Conservation (phyloP, 495 filamentous ascomycete species). For the Entonaema liquescens region DNA sequence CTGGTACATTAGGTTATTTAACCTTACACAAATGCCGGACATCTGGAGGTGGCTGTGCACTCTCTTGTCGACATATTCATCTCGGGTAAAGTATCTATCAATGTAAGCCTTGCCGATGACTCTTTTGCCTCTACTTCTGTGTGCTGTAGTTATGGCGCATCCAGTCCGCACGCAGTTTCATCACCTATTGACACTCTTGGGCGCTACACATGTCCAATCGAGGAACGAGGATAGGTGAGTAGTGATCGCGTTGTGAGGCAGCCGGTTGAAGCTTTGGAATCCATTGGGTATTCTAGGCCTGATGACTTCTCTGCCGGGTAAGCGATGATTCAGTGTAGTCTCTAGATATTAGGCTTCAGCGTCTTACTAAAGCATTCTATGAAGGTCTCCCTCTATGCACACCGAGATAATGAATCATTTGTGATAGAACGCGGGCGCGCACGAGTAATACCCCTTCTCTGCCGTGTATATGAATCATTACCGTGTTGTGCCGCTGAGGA, state of each 20-base stretch:
- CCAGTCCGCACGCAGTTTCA: background rate
- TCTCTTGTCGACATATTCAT: constrained; percentile 4
- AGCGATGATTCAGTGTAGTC: background rate
- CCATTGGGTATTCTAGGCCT: background rate
- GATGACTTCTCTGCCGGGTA: background rate
- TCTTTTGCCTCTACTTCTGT: background rate
- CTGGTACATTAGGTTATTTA: constrained; percentile 16
- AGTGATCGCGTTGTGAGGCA: background rate
- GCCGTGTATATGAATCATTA: background rate
- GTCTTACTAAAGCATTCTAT: background rate
- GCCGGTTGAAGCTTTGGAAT: background rate
- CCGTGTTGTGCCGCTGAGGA: background rate
- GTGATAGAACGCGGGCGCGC: background rate
- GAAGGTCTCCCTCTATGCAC: background rate
- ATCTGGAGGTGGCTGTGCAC: constrained; percentile 38
- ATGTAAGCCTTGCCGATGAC: background rate
- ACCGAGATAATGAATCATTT: constrained; percentile 8
- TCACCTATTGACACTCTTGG: background rate
- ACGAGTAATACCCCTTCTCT: background rate
- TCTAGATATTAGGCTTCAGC: background rate
- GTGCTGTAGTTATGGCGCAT: background rate
- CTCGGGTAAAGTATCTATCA: constrained; percentile 20
- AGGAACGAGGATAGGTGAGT: background rate
- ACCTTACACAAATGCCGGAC: constrained; percentile 6
- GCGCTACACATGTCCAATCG: background rate